Evolutionary conservation across 768 basidiomycete genomes (phyloP).

Genomic region (Rhodocollybia butyracea): DNA sequence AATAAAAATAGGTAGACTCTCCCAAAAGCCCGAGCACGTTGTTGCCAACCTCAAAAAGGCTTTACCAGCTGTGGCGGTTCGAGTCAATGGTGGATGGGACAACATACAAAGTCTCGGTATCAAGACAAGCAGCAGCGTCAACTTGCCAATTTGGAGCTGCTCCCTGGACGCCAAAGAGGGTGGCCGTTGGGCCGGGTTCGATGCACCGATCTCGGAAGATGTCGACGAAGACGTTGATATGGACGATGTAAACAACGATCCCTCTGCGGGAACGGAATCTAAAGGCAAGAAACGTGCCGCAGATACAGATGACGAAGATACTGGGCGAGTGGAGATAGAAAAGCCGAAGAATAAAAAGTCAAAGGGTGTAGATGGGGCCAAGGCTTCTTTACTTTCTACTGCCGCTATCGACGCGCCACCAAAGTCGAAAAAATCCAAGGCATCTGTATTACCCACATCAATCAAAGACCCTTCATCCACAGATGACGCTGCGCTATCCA

Average conservation of each 20-base stretch:
- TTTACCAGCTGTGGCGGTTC: conserved; percentile 68
- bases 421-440: conserved; percentile 16
- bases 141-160: conserved; percentile 91
- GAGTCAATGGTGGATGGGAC: conserved; percentile 81
- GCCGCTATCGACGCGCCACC: neutral
- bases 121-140: conserved; percentile 82
- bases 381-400: neutral
- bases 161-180: conserved; percentile 57
- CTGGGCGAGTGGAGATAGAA: conserved; percentile 27
- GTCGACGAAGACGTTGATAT: conserved; percentile 21
- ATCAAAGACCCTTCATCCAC: neutral
- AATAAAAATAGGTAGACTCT: conserved; percentile 76
- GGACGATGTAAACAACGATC: neutral
- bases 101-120: conserved; percentile 87
- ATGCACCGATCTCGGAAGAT: conserved; percentile 23
- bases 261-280: conserved; percentile 5
- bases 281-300: conserved; percentile 36
- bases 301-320: conserved; percentile 33
- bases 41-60: conserved; percentile 75
- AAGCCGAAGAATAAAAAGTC: conserved; percentile 43
- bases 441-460: conserved; percentile 9
- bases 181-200: conserved; percentile 58
- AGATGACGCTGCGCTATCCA: conserved; percentile 8
- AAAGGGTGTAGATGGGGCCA: conserved; percentile 21
- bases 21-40: conserved; percentile 71